Percentiles rank a stretch among this genome's conserved stretches.
Evolutionary conservation across 805 yeast species (phyloP).

Genomic region (Barnettozyma wickerhamii): DNA sequence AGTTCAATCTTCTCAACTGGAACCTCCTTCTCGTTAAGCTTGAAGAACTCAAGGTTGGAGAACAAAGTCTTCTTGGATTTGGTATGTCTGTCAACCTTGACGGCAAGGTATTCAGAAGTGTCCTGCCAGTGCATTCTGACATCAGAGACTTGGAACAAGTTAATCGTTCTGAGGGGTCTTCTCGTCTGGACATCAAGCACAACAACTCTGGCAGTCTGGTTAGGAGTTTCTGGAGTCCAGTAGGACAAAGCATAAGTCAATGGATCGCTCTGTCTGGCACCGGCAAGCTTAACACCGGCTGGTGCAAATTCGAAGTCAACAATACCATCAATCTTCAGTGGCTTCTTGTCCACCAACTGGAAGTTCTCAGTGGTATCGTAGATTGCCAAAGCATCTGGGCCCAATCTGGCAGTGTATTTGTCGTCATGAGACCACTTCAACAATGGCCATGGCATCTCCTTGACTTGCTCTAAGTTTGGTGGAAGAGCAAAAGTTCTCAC

Average conservation of each 20-base stretch:
- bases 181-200: constrained; percentile 84
- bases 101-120: constrained; percentile 78
- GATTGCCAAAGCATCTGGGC: constrained; percentile 87
- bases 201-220: constrained; percentile 93
- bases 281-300: constrained; percentile 66
- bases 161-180: constrained; percentile 81
- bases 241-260: constrained; percentile 72
- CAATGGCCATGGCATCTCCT: constrained; percentile 88
- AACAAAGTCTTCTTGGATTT: constrained; percentile 89
- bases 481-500: constrained; percentile 89
- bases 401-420: constrained; percentile 90
- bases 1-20: constrained; percentile 95
- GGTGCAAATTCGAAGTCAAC: constrained; percentile 96
- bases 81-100: constrained; percentile 95
- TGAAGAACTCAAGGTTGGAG: constrained; percentile 89
- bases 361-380: constrained; percentile 75
- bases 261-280: constrained; percentile 46
- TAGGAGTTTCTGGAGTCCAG: constrained; percentile 94
- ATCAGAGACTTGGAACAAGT: constrained; percentile 90
- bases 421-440: constrained; percentile 95
- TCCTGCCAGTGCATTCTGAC: constrained; percentile 94
- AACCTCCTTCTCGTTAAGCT: constrained; percentile 78
- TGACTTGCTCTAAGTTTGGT: constrained; percentile 59
- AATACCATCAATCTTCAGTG: constrained; percentile 77
- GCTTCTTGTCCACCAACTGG: constrained; percentile 80